Conservation (phyloP, 2,329 filamentous ascomycete species). For the Ophiostoma quercus region DNA sequence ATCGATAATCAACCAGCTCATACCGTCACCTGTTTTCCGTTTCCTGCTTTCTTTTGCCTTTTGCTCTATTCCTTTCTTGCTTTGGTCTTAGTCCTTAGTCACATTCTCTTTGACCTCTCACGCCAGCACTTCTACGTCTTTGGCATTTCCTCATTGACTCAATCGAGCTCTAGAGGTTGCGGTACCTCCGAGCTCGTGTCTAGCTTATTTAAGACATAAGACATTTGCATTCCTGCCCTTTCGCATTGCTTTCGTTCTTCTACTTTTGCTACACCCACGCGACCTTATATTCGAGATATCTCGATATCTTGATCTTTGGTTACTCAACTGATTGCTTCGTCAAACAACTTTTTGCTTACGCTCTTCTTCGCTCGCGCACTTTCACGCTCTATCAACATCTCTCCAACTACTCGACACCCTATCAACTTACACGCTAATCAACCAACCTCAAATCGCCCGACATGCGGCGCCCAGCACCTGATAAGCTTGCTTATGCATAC, state of each 20-base stretch:
- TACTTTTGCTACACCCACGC: background rate
- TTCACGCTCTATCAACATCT: background rate
- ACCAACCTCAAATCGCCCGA: conserved; percentile 28
- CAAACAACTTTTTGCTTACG: background rate
- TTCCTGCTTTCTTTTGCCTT: background rate
- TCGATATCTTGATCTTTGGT: background rate
- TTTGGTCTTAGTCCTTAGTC: conserved; percentile 6
- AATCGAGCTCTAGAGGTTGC: conserved; percentile 8
- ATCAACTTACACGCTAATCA: background rate
- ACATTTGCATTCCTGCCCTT: conserved; percentile 5
- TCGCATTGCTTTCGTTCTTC: background rate
- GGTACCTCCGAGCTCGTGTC: background rate
- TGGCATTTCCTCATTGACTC: background rate
- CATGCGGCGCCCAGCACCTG: conserved; percentile 69
- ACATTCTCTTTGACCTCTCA: background rate
- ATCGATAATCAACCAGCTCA: too few relatives aligned
- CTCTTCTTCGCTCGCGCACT: background rate
- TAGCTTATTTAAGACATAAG: background rate
- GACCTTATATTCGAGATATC: background rate
- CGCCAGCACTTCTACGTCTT: conserved; percentile 5
- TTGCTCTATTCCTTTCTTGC: background rate
- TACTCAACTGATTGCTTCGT: background rate
- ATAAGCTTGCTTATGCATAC: conserved; percentile 66
- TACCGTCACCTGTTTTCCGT: background rate
- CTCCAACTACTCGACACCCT: background rate